Conservation (phyloP, 768 basidiomycete genomes). For the Russula sp. region DNA sequence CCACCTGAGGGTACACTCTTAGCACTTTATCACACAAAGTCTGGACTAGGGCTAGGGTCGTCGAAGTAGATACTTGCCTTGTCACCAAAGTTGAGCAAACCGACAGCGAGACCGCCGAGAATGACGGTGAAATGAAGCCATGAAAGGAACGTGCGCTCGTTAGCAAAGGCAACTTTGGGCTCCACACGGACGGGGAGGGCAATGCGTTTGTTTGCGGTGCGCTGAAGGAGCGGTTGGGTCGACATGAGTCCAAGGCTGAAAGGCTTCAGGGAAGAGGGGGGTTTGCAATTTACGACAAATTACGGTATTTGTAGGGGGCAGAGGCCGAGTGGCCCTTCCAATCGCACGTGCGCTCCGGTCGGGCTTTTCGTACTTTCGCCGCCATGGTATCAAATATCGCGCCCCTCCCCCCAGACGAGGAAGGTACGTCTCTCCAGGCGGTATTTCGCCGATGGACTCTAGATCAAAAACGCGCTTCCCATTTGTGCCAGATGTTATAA, state of each 20-base stretch:
- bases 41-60: not conserved
- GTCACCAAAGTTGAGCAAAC: conserved; percentile 96
- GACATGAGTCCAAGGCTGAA: conserved; percentile 53
- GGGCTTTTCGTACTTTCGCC: not conserved
- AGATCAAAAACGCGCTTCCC: not conserved
- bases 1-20: conserved; percentile 46
- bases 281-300: not conserved
- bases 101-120: conserved; percentile 91
- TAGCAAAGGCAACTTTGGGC: conserved; percentile 92
- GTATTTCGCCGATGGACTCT: not conserved
- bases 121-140: conserved; percentile 99
- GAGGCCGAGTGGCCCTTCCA: too few species aligned
- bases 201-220: conserved; percentile 89
- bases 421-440: conserved; percentile 36
- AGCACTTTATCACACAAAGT: not conserved
- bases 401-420: conserved; percentile 52
- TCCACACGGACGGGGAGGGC: conserved; percentile 93
- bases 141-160: conserved; percentile 93
- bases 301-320: not conserved
- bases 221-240: conserved; percentile 93
- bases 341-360: not conserved
- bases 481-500: conserved; percentile 55
- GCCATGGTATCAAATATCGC: conserved; percentile 29
- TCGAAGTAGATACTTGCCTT: conserved; percentile 44
- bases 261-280: not conserved